Base-by-base conservation (phyloP, 148 eudicot species). In the Diospyros kaki region DNA sequence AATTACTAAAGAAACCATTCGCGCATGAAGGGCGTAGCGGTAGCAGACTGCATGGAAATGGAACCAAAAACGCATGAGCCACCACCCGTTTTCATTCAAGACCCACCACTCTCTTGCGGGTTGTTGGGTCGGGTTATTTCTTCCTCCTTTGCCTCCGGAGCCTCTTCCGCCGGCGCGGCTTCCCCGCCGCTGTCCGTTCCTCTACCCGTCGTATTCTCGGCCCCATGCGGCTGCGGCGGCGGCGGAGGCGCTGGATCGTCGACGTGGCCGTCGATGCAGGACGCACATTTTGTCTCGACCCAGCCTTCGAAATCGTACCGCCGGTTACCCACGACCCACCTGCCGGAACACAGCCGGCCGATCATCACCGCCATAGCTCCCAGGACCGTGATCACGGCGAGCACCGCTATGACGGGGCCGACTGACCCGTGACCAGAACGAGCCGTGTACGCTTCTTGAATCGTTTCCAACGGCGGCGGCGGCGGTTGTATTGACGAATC, bases 241-340 rank as follows among this genome's bases (percentile, higher is more conserved):
- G 45, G 60, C 3, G 18, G 66, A 9, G 74, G 78, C 2, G 75
- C 72, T 1, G 76, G 71, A 1, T 11, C 56, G 63, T 78, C 81
- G 58, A 79, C 74, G 41, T 64, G 77, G n/a, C 77, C 81, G 28
- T 74, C 74, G 15, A 79, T 74, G 9, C 81, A 79, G 6, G 81
- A 68, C 44, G 69, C 62, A 64, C 73, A 79, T 66, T 79, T 79
- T 41, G 74, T 62, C 77, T 79, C 81, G 40, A 74, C 64, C 81
- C 91, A 87, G 3, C 74, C 77, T 44, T 87, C 91, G 38, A 87
- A 60, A 64, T 87, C 88, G 66, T 81, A 87, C 45, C 75, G 80
- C 7, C 86, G 86, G 58, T 78, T 81, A 11, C 88, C 91, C 81
- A 87, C 70, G 8, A 85, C 18, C 15, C 77, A 71, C 28, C 87